Evolutionary conservation across 257 asterid species (phyloP), one percentile per base, ranked within the genome.

Genomic region (Solanum gracilifrons): DNA sequence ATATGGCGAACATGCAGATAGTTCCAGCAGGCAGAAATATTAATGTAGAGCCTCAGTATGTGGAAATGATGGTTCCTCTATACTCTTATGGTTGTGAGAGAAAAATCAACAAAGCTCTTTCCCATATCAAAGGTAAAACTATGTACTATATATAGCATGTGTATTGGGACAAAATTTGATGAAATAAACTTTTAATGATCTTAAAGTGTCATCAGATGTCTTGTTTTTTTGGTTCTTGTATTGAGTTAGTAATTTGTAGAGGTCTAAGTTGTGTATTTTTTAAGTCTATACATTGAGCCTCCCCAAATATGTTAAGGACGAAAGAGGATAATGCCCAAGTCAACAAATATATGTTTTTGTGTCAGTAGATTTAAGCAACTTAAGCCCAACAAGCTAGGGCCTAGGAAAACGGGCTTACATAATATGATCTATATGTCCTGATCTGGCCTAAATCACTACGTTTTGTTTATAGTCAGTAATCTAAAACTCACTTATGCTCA

Each of bases 41-140:
- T 13, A 29, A 69, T 80, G 96, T 96, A 71, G 98, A 94, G 86
- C 97, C 99, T 76, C 99, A 96, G 71, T 93, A 90, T 62, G 99
- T 96, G 82, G 99, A 96, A 87, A 93, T 96, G 98, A 94, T 92
- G 96, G 98, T 94, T 58, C 99, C 98, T 83, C 92, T 96, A 51
- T 96, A 94, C 87, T 96, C 99, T 68, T 92, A 90, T 90, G 99
- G 98, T 10, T 96, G 99, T 88, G 93, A 93, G 90, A 96, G 83
- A 88, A 96, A 96, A 89, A 86, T 96, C 85, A 94, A 94, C 92
- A 94, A 93, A 69, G 95, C 98, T 85, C 90, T 96, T 46, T 91
- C 97, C 86, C 91, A 93, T 93, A 92, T 94, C 90, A 93, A 94
- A 93, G 99, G 99, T 96, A 93, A 37, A 37, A 37, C 9, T 37